phyloP scores from a whole-genome alignment of 495 filamentous ascomycete species.

The Rostrohypoxylon terebratum region DNA sequence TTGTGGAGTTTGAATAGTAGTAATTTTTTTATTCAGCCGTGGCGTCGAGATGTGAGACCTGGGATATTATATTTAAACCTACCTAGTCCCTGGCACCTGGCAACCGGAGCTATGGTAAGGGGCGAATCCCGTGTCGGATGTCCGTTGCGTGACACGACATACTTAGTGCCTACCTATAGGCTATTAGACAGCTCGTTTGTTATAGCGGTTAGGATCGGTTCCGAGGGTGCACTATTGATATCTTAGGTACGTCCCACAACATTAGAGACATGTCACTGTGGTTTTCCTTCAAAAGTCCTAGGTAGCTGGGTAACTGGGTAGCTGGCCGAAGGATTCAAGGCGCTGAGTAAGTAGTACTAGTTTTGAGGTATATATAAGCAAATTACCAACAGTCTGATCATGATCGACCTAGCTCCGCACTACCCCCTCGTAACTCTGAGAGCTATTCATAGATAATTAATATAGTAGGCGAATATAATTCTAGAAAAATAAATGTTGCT shows the following conservation, averaged over 20 bases:
- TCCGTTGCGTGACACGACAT: neutral
- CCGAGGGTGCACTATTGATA: neutral
- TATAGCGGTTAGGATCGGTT: neutral
- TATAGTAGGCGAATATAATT: neutral
- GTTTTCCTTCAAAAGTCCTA: neutral
- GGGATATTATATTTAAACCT: constrained; percentile 10
- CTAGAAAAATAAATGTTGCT: neutral
- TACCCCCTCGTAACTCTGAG: neutral
- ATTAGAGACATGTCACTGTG: neutral
- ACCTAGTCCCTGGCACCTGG: neutral
- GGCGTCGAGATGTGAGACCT: neutral
- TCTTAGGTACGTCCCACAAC: neutral
- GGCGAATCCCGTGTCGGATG: neutral
- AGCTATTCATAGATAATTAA: neutral
- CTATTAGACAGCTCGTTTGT: neutral
- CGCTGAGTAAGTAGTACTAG: too few relatives aligned
- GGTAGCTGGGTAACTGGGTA: neutral
- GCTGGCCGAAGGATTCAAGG: neutral
- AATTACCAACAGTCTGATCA: neutral
- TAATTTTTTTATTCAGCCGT: neutral
- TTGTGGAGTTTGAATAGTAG: neutral
- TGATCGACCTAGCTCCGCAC: neutral
- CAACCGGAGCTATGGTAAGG: neutral
- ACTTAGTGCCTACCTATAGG: neutral
- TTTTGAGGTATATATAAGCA: neutral